phyloP scores from a whole-genome alignment of 2,329 filamentous ascomycete genomes.

The Moelleriella libera region DNA sequence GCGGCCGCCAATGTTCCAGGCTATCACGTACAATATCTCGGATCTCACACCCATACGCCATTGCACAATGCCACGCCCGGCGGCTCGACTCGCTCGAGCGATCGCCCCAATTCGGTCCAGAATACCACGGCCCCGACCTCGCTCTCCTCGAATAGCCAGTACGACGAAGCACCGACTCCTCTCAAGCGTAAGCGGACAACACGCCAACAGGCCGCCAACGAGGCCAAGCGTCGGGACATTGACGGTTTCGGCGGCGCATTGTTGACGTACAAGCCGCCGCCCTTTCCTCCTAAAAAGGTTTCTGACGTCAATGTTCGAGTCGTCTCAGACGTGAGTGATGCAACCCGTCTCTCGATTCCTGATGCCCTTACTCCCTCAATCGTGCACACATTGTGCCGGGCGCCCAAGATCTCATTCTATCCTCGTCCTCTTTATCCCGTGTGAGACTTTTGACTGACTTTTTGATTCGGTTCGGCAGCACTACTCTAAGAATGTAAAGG shows the following conservation, averaged over 20 bases:
- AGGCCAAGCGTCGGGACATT: conserved; percentile 64
- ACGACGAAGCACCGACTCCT: conserved; percentile 54
- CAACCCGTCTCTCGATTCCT: not conserved
- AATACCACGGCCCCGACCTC: conserved; percentile 87
- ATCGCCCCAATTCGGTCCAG: conserved; percentile 65
- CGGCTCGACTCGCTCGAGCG: conserved; percentile 64
- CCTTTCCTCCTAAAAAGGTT: conserved; percentile 81
- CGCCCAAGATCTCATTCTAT: not conserved
- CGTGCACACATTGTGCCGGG: too few species aligned
- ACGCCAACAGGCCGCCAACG: conserved; percentile 66
- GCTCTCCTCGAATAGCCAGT: conserved; percentile 43
- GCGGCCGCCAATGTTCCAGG: too few species aligned
- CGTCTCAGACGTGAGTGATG: conserved; percentile 44
- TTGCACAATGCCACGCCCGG: conserved; percentile 51
- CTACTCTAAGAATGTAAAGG: conserved; percentile 50
- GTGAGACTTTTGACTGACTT: too few species aligned
- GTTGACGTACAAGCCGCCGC: conserved; percentile 71
- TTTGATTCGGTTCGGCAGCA: conserved; percentile 10
- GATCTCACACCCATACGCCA: conserved; percentile 58
- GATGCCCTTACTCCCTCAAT: not conserved
- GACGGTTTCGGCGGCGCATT: conserved; percentile 58
- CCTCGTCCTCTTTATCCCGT: too few species aligned
- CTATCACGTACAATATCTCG: conserved; percentile 58
- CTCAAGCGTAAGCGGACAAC: conserved; percentile 78
- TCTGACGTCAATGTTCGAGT: conserved; percentile 56